These are phyloP conservation scores for Venturia nashicola DNA, from an alignment of 2,329 filamentous ascomycete genomes.

Conservation along the genomic window DNA sequence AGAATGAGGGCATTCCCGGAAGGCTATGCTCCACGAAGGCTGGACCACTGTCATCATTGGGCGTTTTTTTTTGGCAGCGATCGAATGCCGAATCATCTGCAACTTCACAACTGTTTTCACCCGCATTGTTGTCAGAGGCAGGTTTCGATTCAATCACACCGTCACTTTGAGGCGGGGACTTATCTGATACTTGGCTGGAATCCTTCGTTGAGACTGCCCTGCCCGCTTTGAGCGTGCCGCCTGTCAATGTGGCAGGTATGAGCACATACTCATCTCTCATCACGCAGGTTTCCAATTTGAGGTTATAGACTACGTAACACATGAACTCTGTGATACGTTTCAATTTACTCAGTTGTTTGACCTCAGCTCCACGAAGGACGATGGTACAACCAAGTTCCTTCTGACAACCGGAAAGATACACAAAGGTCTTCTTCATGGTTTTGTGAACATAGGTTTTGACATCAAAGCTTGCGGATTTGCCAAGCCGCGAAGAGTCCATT, in stretches of 20 bases:
- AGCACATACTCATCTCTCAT: constrained; percentile 88
- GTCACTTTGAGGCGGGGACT: not conserved
- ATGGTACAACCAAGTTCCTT: constrained; percentile 92
- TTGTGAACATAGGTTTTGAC: constrained; percentile 89
- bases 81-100: not conserved
- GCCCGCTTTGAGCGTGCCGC: constrained; percentile 19
- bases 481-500: constrained; percentile 60
- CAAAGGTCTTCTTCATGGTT: constrained; percentile 82
- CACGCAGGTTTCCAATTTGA: constrained; percentile 88
- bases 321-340: constrained; percentile 97
- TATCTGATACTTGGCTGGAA: not conserved
- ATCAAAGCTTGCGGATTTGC: constrained; percentile 76
- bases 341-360: constrained; percentile 58
- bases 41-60: not conserved
- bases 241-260: constrained; percentile 52
- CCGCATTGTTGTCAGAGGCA: not conserved
- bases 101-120: not conserved
- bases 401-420: constrained; percentile 83
- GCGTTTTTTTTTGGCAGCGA: not conserved
- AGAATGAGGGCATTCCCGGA: constrained; percentile 9
- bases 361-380: constrained; percentile 70
- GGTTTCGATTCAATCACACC: not conserved
- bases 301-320: constrained; percentile 96
- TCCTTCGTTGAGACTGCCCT: not conserved
- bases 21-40: not conserved